Evolutionary conservation across 805 yeast genomes (phyloP).

Genomic region (Candida silvatica): DNA sequence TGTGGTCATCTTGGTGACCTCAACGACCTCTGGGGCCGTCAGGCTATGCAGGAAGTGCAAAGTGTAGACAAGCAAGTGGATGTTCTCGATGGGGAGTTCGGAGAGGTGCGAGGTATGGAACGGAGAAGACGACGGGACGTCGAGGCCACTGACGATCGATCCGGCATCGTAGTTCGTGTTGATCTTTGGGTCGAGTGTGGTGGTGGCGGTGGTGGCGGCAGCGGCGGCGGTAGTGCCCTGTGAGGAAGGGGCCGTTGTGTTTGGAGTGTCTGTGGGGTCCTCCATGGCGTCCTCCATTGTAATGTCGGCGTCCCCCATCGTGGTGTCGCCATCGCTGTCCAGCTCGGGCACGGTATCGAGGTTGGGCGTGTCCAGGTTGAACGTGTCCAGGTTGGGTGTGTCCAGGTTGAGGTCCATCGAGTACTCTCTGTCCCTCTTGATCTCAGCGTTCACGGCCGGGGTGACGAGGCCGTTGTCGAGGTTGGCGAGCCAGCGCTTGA

Average conservation of each 20-base stretch:
- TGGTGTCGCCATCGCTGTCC: constrained; percentile 1
- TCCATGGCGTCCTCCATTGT: not conserved
- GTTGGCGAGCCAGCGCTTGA: constrained; percentile 27
- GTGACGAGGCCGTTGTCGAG: constrained; percentile 24
- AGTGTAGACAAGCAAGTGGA: constrained; percentile 23
- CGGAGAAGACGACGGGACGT: too few relatives aligned
- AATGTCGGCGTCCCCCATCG: constrained; percentile 1
- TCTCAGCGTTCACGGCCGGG: constrained; percentile 11
- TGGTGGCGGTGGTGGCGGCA: too few relatives aligned
- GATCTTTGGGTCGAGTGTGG: too few relatives aligned
- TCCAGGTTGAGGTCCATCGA: not conserved
- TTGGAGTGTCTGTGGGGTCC: too few relatives aligned
- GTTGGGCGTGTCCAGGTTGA: too few relatives aligned
- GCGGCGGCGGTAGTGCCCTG: too few relatives aligned
- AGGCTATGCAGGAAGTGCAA: constrained; percentile 19
- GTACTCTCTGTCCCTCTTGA: constrained; percentile 12
- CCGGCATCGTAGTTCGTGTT: too few relatives aligned
- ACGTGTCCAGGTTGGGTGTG: too few relatives aligned
- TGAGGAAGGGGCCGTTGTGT: too few relatives aligned
- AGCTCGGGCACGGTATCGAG: too few relatives aligned
- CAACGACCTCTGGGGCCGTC: constrained; percentile 13
- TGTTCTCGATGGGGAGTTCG: constrained; percentile 20
- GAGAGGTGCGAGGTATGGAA: constrained; percentile 6
- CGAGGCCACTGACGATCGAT: too few relatives aligned
- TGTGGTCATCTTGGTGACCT: constrained; percentile 28